A percentile compares a stretch with the other conserved stretches of the same genome.
phyloP scores from a whole-genome alignment of 345 rosid species.

The Pelargonium nanum region DNA sequence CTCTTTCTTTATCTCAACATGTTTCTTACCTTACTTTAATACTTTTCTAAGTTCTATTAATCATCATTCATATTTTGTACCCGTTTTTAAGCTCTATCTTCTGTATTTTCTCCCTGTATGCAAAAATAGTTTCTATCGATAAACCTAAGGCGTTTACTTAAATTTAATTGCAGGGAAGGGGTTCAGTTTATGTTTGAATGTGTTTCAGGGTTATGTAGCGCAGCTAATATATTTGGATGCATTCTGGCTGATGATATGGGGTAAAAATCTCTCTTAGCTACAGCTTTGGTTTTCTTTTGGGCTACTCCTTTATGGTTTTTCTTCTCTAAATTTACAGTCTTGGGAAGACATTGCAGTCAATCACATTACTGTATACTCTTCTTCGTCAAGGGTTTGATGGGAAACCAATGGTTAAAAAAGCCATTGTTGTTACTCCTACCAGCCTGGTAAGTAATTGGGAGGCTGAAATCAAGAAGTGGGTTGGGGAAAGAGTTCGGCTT shows the following conservation, averaged over 20 bases:
- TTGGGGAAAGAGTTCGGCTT: slow-evolving; percentile 79
- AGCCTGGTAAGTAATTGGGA: slow-evolving; percentile 99
- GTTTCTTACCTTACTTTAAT: background rate
- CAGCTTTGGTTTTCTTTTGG: slow-evolving; percentile 2
- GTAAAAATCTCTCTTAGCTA: slow-evolving; percentile 27
- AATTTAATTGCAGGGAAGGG: slow-evolving; percentile 70
- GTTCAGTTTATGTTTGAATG: slow-evolving; percentile 98
- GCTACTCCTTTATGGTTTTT: slow-evolving; percentile 6
- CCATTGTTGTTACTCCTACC: slow-evolving; percentile 92
- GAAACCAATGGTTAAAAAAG: slow-evolving; percentile 84
- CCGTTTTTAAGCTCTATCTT: background rate
- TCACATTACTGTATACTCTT: slow-evolving; percentile 79
- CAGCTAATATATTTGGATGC: slow-evolving; percentile 64
- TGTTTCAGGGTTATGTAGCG: slow-evolving; percentile 57
- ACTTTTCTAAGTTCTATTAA: background rate
- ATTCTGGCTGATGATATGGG: slow-evolving; percentile 99
- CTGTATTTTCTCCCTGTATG: background rate
- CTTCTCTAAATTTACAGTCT: slow-evolving; percentile 45
- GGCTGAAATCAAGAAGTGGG: slow-evolving; percentile 92
- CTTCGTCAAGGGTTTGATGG: slow-evolving; percentile 87
- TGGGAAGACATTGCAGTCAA: slow-evolving; percentile 97
- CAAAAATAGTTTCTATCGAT: background rate
- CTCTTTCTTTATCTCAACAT: background rate
- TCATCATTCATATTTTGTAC: background rate
- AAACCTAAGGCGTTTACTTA: background rate